Evolutionary conservation across 1,284 basidiomycete genomes (phyloP).

Genomic region (Somion occarium): DNA sequence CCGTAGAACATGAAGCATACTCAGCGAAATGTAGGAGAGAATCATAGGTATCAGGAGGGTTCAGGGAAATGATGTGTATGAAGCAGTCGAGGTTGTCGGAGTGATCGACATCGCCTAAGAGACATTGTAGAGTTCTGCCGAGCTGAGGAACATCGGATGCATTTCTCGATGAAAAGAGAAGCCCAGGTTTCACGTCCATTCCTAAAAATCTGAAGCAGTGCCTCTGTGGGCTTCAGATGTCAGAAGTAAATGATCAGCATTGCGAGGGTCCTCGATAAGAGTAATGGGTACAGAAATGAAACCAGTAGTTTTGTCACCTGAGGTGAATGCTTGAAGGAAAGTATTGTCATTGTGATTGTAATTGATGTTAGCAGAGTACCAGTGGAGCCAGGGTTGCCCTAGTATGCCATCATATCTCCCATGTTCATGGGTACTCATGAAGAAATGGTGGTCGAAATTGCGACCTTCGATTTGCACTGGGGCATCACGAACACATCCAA

Average conservation of each 20-base stretch:
- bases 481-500: slow-evolving; percentile 21
- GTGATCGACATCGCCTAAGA: too few relatives aligned
- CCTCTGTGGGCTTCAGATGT: neutral
- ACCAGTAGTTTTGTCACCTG: neutral
- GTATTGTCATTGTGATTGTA: slow-evolving; percentile 12
- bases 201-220: neutral
- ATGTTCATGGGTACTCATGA: slow-evolving; percentile 15
- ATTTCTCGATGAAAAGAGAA: neutral
- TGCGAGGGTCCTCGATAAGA: neutral
- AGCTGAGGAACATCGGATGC: too few relatives aligned
- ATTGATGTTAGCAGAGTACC: slow-evolving; percentile 19
- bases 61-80: neutral
- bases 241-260: neutral
- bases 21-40: neutral
- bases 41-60: neutral
- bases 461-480: slow-evolving; percentile 19
- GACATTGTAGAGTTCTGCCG: neutral
- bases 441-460: slow-evolving; percentile 28
- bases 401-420: slow-evolving; percentile 22
- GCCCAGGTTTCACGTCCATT: neutral
- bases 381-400: slow-evolving; percentile 28
- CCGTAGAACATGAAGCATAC: neutral
- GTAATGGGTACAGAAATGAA: neutral
- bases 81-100: too few relatives aligned
- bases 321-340: neutral